Evolutionary conservation across 2,329 filamentous ascomycete genomes (phyloP), one percentile per base, ranked within the genome.

Genomic region (Cercospora sojina): DNA sequence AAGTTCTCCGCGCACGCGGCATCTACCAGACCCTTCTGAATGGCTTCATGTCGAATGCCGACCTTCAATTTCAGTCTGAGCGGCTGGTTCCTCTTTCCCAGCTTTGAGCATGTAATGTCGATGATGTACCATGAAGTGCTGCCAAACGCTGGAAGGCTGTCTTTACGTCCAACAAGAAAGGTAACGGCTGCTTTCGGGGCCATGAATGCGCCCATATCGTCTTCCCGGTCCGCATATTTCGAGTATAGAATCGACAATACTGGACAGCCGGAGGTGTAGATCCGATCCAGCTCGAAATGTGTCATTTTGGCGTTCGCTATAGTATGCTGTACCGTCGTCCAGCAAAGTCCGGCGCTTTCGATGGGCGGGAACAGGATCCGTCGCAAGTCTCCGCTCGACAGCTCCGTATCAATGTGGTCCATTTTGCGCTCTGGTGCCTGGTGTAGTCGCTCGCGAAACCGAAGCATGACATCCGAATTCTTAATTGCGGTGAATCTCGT

Each of bases 161-260:
- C 43, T 16, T 13, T 18, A n/a, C n/a, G 32, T 62, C 25, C 29
- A 18, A 53, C 59, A 6, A 62, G 43, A 31, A 49, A 62, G n/a
- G 29, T 23, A 25, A 20, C n/a, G 1, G 43, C 47, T 1, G 47
- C 31, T 32, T 31, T 29, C 0, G 59, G 59, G 25, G 59, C 43
- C 23, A 62, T 53, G 29, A 25, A 35, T 0, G 12, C 6, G 12
- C 59, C 59, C 13, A 53, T 51, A 4, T 35, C 29, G 29, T 62
- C 59, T 49, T 62, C 59, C 2, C 27, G 32, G n/a, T 62, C 43
- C 16, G 59, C 59, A n/a, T 53, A 53, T 29, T 49, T 31, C 9
- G 59, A 18, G 25, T 61, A 61, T 1, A 61, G 13, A 7, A 13
- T 18, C 43, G 20, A 49, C 25, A 62, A 23, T 13, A 35, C 43